Evolutionary conservation across 1,284 basidiomycete species (phyloP), one percentile per base, ranked within the genome.

Genomic region (Apiotrichum veenhuisii): DNA sequence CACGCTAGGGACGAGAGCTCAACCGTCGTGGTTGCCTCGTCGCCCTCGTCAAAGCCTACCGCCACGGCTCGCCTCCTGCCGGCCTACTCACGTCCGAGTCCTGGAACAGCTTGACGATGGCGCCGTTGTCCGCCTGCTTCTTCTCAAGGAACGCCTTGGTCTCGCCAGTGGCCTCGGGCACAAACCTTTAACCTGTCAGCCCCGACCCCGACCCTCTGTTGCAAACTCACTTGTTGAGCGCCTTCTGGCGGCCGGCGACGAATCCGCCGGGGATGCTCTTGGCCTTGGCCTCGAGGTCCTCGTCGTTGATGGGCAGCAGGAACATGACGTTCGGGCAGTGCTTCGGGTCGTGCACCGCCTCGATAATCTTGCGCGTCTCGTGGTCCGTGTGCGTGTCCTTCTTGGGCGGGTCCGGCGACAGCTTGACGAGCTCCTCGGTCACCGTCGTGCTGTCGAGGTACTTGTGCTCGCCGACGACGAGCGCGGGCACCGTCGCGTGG

Each of bases 251-350:
- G 45, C 80, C 64, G 62, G 64, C 48, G 78, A 76, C 69, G 82
- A 84, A 61, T 54, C 61, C 43, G 64, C 75, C 51, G 69, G 75
- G 66, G 76, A 80, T 10, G 69, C 78, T 56, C 55, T 63, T 42
- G 64, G 65, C 58, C 63, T 83, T 82, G 22, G 77, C 79, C 44
- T 78, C 66, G 46, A 83, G 72, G 69, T 86, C 83, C 43, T 80
- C 78, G 37, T 84, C 82, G 63, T 81, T 41, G 65, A 81, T 67
- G 63, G 84, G 80, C 38, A 80, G 76, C 26, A 82, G 71, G 12
- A 84, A 67, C 10, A 68, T 64, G 9, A 66, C 66, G 77, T 87
- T 87, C 55, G 85, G 84, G 69, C 86, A 84, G 62, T 82, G 77
- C 44, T 76, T 75, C 33, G 81, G 81, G 37, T 80, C 78, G 71